phyloP scores from a whole-genome alignment of 257 asterid genomes.

The Fraxinus quadrangulata region DNA sequence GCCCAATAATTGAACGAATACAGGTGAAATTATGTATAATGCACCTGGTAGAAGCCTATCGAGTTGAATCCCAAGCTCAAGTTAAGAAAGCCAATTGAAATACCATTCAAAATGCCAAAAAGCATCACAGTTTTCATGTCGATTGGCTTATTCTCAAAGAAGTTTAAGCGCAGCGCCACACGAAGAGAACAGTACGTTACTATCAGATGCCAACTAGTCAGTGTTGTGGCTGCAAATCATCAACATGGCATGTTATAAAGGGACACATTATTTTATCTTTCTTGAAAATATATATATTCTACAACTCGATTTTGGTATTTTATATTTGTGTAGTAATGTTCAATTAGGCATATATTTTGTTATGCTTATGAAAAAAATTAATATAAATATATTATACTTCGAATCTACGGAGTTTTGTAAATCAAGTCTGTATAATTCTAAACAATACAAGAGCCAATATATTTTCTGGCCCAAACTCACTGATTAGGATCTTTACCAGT shows the following conservation, averaged over 20 bases:
- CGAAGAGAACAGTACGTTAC: constrained; percentile 89
- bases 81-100: constrained; percentile 88
- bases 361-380: neutral
- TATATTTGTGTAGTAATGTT: neutral
- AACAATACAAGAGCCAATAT: too few relatives aligned
- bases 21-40: neutral
- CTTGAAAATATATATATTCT: neutral
- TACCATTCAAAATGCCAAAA: constrained; percentile 78
- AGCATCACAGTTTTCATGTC: constrained; percentile 64
- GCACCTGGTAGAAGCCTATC: constrained; percentile 90
- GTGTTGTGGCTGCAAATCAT: constrained; percentile 67
- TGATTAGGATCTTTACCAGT: too few relatives aligned
- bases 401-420: too few relatives aligned
- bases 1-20: neutral
- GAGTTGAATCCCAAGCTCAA: constrained; percentile 92
- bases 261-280: neutral
- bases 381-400: too few relatives aligned
- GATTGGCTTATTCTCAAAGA: constrained; percentile 73
- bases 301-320: neutral
- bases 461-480: too few relatives aligned
- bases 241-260: neutral
- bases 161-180: constrained; percentile 65
- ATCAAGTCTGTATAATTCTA: too few relatives aligned
- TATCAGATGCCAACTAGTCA: constrained; percentile 95
- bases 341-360: neutral